Evolutionary conservation across 208 protist genomes (phyloP), one percentile per base, ranked within the genome.

Genomic region (Tritrichomonas foetus): DNA sequence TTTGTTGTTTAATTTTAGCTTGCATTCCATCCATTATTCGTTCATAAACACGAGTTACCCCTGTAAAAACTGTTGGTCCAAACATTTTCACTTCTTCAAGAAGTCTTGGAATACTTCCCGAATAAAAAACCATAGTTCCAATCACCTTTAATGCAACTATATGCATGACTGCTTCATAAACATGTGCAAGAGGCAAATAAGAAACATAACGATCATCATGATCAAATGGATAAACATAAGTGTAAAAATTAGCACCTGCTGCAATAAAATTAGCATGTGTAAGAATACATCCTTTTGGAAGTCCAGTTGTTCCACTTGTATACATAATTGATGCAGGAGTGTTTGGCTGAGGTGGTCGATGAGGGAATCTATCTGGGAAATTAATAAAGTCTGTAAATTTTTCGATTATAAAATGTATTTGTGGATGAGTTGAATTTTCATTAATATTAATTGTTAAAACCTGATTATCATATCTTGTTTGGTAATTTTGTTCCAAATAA

Each of bases 101-200:
- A 53, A 94, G 69, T 47, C 69, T 25, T 44, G 27, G 27, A 9
- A 78, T 44, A 47, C 8, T 20, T 9, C 69, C 69, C 3, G 69
- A 55, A 55, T 66, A 93, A 41, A 53, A 53, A 36, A 9, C 93
- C 14, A 94, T 50, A 8, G 44, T 64, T 39, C 80, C 41, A 33
- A 78, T 30, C 33, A 44, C 30, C 44, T 78, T 82, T 3, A 94
- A 14, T 61, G 66, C 93, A 66, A 64, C 80, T 36, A 94, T 41
- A 50, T 94, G 93, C 25, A 44, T 41, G 14, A 92, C 27, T 5
- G 44, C 9, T 41, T 94, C 93, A 41, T 93, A 94, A 27, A 94
- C 64, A 94, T 94, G 93, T 13, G 93, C 93, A 5, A 94, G 66
- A 14, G 93, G 93, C 9, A 94, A 69, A n/a, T 94, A 94, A 0